These are phyloP conservation scores for Hypoxylon sp. DNA, from an alignment of 2,329 filamentous ascomycete genomes.

Conservation along the genomic window DNA sequence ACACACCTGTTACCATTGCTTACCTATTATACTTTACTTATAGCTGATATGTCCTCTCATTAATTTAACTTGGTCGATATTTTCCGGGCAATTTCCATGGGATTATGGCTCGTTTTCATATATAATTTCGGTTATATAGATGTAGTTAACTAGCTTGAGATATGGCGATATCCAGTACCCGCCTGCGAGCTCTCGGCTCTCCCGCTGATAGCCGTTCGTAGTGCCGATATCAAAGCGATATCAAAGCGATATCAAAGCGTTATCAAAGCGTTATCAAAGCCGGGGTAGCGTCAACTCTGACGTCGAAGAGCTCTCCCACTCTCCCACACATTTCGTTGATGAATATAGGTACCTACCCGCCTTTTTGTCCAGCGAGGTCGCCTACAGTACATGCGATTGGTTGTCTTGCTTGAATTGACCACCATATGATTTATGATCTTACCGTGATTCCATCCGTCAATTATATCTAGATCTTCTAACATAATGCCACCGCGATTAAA, in stretches of 20 bases:
- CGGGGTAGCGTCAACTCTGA: conserved; percentile 21
- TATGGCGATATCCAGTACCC: background rate
- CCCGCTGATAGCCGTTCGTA: conserved; percentile 23
- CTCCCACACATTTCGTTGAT: background rate
- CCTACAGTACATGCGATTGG: background rate
- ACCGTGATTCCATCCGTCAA: background rate
- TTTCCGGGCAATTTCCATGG: background rate
- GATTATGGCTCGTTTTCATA: background rate
- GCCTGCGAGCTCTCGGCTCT: background rate
- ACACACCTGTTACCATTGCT: background rate
- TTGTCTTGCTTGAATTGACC: background rate
- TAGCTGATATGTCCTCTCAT: background rate
- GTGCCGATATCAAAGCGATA: conserved; percentile 9
- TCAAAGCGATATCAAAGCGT: no score
- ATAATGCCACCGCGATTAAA: conserved; percentile 51
- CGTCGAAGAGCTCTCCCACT: conserved; percentile 11
- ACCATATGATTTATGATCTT: background rate
- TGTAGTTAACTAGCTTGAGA: background rate
- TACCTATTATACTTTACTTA: background rate
- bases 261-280: conserved; percentile 12
- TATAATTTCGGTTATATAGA: background rate
- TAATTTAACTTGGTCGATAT: background rate
- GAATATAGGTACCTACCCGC: background rate
- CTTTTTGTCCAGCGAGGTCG: background rate
- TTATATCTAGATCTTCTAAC: background rate